These are phyloP conservation scores for Ploettnerulaceae sp. DNA, from an alignment of 2,329 filamentous ascomycete genomes.

Conservation along the genomic window DNA sequence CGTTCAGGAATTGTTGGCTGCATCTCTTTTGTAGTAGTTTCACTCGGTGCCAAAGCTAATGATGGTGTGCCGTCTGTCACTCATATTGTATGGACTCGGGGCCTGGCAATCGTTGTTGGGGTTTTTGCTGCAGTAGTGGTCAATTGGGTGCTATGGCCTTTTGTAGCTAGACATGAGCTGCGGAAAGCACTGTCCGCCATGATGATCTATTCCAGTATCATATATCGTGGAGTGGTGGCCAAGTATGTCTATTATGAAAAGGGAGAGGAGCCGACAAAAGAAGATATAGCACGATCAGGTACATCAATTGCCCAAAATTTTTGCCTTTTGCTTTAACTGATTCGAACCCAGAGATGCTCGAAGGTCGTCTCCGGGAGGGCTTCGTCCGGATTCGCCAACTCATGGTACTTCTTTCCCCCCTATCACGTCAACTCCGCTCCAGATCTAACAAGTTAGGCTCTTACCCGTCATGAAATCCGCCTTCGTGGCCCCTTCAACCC, in stretches of 20 bases:
- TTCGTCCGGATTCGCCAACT: conserved; percentile 54
- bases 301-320: background rate
- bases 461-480: conserved; percentile 55
- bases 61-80: conserved; percentile 34
- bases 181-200: conserved; percentile 50
- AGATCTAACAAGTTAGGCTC: conserved; percentile 34
- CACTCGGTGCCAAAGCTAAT: conserved; percentile 37
- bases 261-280: conserved; percentile 45
- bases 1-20: conserved; percentile 55
- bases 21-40: conserved; percentile 51
- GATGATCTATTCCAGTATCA: conserved; percentile 53
- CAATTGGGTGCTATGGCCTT: conserved; percentile 58
- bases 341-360: conserved; percentile 45
- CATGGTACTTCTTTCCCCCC: conserved; percentile 31
- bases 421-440: background rate
- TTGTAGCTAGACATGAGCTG: conserved; percentile 55
- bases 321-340: conserved; percentile 9
- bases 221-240: conserved; percentile 50
- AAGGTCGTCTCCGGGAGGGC: conserved; percentile 54
- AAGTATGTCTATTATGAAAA: conserved; percentile 56
- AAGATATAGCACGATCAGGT: conserved; percentile 46
- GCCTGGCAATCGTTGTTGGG: conserved; percentile 48
- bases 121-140: conserved; percentile 49
- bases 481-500: conserved; percentile 53
- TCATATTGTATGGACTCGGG: conserved; percentile 43